A percentile compares a stretch with the other conserved stretches of the same genome.
Evolutionary conservation across 2,329 filamentous ascomycete species (phyloP).

Genomic region (Clarireedia monteithiana): DNA sequence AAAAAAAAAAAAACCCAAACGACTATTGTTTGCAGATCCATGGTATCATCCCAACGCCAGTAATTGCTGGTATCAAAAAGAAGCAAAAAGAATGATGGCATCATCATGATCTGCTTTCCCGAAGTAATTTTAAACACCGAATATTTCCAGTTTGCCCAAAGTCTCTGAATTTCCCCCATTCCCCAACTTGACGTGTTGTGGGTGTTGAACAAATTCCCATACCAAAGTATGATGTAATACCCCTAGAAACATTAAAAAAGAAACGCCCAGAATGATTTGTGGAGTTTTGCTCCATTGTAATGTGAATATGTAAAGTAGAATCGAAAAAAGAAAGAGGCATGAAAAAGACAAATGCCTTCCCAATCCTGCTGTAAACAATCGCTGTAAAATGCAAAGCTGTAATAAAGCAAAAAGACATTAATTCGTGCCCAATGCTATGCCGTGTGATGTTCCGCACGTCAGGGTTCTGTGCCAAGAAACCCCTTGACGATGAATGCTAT

Average conservation of each 20-base stretch:
- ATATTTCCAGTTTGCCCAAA: constrained; percentile 5
- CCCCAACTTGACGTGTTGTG: neutral
- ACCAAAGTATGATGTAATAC: constrained; percentile 1
- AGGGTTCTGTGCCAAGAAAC: constrained; percentile 22
- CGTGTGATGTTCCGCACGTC: constrained; percentile 15
- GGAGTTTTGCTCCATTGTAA: neutral
- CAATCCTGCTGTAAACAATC: constrained; percentile 6
- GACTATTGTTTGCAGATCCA: constrained; percentile 14
- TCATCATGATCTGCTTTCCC: constrained; percentile 17
- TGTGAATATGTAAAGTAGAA: constrained; percentile 7
- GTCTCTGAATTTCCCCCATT: neutral
- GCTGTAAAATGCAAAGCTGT: constrained; percentile 18
- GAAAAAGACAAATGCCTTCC: constrained; percentile 5
- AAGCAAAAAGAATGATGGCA: constrained; percentile 10
- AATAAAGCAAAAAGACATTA: constrained; percentile 23
- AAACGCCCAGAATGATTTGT: constrained; percentile 7
- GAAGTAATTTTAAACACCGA: constrained; percentile 8
- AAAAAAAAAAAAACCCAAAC: constrained; percentile 11
- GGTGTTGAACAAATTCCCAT: constrained; percentile 1
- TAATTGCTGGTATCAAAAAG: constrained; percentile 19
- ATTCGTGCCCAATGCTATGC: constrained; percentile 16
- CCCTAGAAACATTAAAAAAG: neutral
- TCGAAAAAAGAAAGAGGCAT: neutral
- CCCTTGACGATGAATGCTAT: constrained; percentile 25
- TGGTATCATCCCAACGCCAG: constrained; percentile 28